These are phyloP conservation scores for Xylaria intraflava DNA, from an alignment of 495 filamentous ascomycete genomes.

Conservation along the genomic window DNA sequence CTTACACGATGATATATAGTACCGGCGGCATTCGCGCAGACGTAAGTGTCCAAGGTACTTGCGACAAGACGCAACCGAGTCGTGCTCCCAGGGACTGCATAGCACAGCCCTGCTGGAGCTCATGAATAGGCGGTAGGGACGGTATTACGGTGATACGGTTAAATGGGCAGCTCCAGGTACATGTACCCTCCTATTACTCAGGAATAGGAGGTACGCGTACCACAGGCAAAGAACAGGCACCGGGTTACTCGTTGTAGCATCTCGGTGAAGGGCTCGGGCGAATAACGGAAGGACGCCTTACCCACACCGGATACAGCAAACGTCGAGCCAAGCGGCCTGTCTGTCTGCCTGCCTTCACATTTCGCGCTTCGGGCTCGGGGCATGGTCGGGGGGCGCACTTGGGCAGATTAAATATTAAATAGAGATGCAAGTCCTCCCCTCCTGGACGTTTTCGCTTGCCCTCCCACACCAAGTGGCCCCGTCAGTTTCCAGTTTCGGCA, in stretches of 20 bases:
- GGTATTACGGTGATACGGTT: too few relatives aligned
- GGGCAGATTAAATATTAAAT: background rate
- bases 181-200: too few relatives aligned
- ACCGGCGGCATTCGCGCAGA: too few relatives aligned
- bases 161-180: too few relatives aligned
- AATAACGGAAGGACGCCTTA: background rate
- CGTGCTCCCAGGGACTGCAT: too few relatives aligned
- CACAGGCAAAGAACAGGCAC: background rate
- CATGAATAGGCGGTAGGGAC: too few relatives aligned
- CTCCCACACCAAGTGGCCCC: conserved; percentile 9
- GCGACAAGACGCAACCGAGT: too few relatives aligned
- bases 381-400: background rate
- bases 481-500: conserved; percentile 11
- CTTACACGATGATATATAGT: too few relatives aligned
- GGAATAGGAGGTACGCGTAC: background rate
- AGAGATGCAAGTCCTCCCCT: background rate
- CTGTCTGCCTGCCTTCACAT: background rate
- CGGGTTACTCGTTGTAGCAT: conserved; percentile 12
- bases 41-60: too few relatives aligned
- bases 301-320: background rate
- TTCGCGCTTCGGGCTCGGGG: background rate
- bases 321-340: too few relatives aligned
- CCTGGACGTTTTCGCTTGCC: background rate
- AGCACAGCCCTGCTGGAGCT: too few relatives aligned
- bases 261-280: conserved; percentile 10